Conservation (phyloP, 257 asterid genomes). For the Hygrophila difformis region DNA sequence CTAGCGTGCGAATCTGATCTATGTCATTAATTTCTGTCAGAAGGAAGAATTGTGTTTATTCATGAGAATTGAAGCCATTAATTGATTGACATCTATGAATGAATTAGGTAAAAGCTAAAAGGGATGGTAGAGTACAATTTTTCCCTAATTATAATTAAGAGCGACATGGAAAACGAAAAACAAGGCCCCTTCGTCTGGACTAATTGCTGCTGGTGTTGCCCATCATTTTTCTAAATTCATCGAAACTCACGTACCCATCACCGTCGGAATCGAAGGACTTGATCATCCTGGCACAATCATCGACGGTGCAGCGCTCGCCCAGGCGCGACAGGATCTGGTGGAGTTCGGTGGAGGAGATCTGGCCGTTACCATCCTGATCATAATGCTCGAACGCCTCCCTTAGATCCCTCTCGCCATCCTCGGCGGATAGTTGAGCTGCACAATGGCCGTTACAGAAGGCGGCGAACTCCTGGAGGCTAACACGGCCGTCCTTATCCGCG, state of each 20-base stretch:
- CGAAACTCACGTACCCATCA: constrained; percentile 58
- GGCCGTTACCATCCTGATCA: constrained; percentile 78
- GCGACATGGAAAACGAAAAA: too few species aligned
- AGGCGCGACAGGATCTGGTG: constrained; percentile 64
- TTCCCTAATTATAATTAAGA: too few species aligned
- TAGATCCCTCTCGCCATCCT: constrained; percentile 45
- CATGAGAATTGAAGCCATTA: too few species aligned
- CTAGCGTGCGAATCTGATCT: too few species aligned
- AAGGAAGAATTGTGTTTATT: too few species aligned
- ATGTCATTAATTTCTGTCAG: too few species aligned
- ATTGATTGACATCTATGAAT: too few species aligned
- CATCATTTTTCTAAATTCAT: too few species aligned
- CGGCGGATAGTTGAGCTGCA: constrained; percentile 22
- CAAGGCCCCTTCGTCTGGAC: too few species aligned
- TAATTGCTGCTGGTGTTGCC: too few species aligned
- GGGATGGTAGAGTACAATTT: too few species aligned
- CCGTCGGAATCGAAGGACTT: constrained; percentile 63
- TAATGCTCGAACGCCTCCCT: constrained; percentile 73
- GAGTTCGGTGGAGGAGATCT: constrained; percentile 71
- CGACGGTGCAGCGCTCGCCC: constrained; percentile 55
- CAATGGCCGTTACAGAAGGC: constrained; percentile 41
- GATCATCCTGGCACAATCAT: constrained; percentile 73
- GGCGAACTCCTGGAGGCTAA: constrained; percentile 64
- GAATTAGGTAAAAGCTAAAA: too few species aligned
- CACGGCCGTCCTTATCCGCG: constrained; percentile 76